These are phyloP conservation scores for Apiosordaria backusii DNA, from an alignment of 495 filamentous ascomycete species.

Conservation along the genomic window DNA sequence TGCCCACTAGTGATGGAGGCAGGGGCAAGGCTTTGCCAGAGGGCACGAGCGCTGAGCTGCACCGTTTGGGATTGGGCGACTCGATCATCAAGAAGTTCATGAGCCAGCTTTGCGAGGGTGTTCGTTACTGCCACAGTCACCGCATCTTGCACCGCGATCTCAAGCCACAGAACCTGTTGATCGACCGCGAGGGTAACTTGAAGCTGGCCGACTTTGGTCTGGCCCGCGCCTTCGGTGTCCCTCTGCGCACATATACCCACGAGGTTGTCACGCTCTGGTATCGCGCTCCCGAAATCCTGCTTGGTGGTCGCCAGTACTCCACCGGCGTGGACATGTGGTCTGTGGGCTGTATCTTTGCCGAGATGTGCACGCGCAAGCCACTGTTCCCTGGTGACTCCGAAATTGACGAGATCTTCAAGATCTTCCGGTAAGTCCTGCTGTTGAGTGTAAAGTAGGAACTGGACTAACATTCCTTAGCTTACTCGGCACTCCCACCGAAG, in stretches of 20 bases:
- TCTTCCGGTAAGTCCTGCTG: slow-evolving; percentile 71
- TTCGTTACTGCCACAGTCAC: slow-evolving; percentile 94
- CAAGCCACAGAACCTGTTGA: slow-evolving; percentile 97
- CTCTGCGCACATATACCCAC: slow-evolving; percentile 94
- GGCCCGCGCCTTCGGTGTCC: slow-evolving; percentile 93
- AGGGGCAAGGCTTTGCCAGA: slow-evolving; percentile 85
- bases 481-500: slow-evolving; percentile 86
- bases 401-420: slow-evolving; percentile 99
- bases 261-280: slow-evolving; percentile 99
- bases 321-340: slow-evolving; percentile 99
- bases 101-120: slow-evolving; percentile 85
- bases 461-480: slow-evolving; percentile 50
- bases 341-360: slow-evolving; percentile 95
- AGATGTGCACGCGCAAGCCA: slow-evolving; percentile 98
- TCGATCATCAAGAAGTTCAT: slow-evolving; percentile 97
- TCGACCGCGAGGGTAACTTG: slow-evolving; percentile 89
- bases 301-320: slow-evolving; percentile 95
- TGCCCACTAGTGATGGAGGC: slow-evolving; percentile 86
- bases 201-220: slow-evolving; percentile 98
- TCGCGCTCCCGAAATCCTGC: slow-evolving; percentile 93
- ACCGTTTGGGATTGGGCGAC: slow-evolving; percentile 74
- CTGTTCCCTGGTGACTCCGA: slow-evolving; percentile 97
- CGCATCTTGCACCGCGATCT: slow-evolving; percentile 92
- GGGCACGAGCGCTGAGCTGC: slow-evolving; percentile 62
- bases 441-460: slow-evolving; percentile 3